phyloP scores from a whole-genome alignment of 208 protist genomes.

The Crithidia bombi region DNA sequence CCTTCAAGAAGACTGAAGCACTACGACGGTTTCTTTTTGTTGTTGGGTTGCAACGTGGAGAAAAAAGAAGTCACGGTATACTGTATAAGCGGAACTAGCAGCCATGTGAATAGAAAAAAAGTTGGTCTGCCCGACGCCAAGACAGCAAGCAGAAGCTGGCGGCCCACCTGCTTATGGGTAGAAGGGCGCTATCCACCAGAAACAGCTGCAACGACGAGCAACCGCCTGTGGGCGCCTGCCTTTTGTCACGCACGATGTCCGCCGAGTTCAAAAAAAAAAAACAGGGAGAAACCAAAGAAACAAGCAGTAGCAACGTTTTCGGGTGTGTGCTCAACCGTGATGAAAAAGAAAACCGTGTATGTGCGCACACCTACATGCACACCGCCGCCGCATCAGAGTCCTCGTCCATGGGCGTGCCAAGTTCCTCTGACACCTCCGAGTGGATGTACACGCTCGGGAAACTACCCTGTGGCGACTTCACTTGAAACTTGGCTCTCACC shows the following conservation, averaged over 20 bases:
- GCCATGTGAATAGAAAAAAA: too few relatives aligned
- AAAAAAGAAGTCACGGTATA: neutral
- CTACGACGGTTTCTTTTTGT: neutral
- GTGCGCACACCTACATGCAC: neutral
- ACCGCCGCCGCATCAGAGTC: neutral
- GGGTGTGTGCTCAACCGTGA: neutral
- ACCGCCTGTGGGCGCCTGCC: too few relatives aligned
- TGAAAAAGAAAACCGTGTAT: neutral
- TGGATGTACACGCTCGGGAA: conserved; percentile 36
- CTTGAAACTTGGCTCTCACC: conserved; percentile 27
- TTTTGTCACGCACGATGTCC: too few relatives aligned
- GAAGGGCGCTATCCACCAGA: too few relatives aligned
- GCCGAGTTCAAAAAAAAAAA: neutral
- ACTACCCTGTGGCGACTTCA: conserved; percentile 25
- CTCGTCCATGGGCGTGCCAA: conserved; percentile 29
- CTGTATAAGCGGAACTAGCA: too few relatives aligned
- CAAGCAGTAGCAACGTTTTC: too few relatives aligned
- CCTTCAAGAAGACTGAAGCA: too few relatives aligned
- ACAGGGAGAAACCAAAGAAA: neutral
- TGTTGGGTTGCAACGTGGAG: too few relatives aligned
- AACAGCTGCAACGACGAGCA: too few relatives aligned
- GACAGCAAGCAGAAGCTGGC: too few relatives aligned
- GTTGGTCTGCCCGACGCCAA: too few relatives aligned
- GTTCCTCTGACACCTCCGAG: conserved; percentile 26
- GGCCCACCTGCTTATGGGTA: too few relatives aligned